A percentile compares a stretch with the other conserved stretches of the same genome.
Evolutionary conservation across 352 stramenopile genomes (phyloP).

Genomic region (Pythium phragmiticola): DNA sequence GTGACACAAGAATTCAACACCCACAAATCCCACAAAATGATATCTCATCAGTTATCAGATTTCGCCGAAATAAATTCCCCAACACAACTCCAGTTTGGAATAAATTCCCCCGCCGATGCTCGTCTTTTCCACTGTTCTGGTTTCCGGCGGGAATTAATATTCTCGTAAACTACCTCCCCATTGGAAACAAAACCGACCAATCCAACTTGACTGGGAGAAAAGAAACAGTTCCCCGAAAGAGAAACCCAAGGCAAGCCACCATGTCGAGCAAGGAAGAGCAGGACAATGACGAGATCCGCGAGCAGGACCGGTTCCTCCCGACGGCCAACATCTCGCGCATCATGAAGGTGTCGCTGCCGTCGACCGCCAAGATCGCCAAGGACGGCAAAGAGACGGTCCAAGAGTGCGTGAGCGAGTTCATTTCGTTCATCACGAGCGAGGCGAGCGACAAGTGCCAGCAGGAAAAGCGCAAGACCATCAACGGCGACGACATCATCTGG

Average conservation of each 20-base stretch:
- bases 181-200: constrained; percentile 16
- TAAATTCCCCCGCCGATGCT: background rate
- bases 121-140: background rate
- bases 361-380: constrained; percentile 99
- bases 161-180: constrained; percentile 11
- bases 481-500: constrained; percentile 99
- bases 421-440: constrained; percentile 99
- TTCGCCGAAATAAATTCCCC: constrained; percentile 3
- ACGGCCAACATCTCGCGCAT: constrained; percentile 99
- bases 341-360: constrained; percentile 98
- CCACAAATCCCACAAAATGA: background rate
- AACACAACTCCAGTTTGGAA: background rate
- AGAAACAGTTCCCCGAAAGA: background rate
- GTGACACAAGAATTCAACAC: too few species aligned
- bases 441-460: constrained; percentile 99
- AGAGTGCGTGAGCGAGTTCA: constrained; percentile 99
- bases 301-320: constrained; percentile 98
- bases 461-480: constrained; percentile 99
- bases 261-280: constrained; percentile 86
- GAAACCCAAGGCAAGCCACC: constrained; percentile 9
- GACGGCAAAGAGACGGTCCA: constrained; percentile 99
- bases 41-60: background rate
- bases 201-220: constrained; percentile 7
- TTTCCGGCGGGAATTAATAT: constrained; percentile 19
- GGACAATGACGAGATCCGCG: constrained; percentile 90